Evolutionary conservation across 108 stramenopile species (phyloP).

Genomic region (Nitzschia palea): DNA sequence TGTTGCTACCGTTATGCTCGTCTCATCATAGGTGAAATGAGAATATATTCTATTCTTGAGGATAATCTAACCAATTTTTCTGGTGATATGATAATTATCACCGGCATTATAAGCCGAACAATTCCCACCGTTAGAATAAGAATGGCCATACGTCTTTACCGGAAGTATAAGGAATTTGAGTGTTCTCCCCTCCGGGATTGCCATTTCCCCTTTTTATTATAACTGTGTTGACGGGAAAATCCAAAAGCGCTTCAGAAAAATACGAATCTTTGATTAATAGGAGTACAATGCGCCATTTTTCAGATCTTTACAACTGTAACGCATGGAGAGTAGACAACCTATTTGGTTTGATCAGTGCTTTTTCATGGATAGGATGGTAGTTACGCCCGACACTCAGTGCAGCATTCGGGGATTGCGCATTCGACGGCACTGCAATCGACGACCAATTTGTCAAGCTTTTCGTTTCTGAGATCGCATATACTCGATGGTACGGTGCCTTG

Average conservation of each 20-base stretch:
- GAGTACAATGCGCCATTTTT: too few species aligned
- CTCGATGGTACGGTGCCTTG: slow-evolving; percentile 42
- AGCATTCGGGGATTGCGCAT: slow-evolving; percentile 39
- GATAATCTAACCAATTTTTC: too few species aligned
- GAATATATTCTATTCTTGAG: too few species aligned
- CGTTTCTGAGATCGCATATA: slow-evolving; percentile 47
- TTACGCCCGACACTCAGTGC: slow-evolving; percentile 30
- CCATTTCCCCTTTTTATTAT: neutral
- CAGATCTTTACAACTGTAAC: too few species aligned
- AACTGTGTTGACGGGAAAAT: neutral
- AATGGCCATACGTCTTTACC: neutral
- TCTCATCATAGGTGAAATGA: too few species aligned
- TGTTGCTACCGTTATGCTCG: too few species aligned
- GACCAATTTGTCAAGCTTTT: slow-evolving; percentile 24
- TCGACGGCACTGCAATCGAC: slow-evolving; percentile 42
- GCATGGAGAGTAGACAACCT: too few species aligned
- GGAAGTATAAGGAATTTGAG: neutral
- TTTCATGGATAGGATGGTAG: neutral
- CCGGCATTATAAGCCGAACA: neutral
- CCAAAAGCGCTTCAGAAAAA: neutral
- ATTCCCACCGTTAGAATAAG: neutral
- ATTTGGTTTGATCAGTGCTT: neutral
- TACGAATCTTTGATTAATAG: too few species aligned
- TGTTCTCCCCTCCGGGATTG: neutral
- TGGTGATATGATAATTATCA: too few species aligned